Conservation (phyloP, 495 filamentous ascomycete genomes). For the Poronia punctata region DNA sequence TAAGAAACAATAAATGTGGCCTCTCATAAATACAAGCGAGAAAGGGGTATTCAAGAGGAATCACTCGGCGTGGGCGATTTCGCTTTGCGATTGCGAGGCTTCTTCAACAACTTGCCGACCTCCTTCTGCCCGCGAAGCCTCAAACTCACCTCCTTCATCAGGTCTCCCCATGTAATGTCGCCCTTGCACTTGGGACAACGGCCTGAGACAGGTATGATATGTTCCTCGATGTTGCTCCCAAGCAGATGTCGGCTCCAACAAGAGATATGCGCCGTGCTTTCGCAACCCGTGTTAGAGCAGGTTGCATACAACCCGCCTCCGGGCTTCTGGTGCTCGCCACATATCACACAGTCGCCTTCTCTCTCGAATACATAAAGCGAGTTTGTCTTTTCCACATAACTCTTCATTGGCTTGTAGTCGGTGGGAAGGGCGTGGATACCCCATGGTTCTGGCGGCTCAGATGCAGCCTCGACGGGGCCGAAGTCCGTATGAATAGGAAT, state of each 20-base stretch:
- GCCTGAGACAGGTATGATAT: conserved; percentile 61
- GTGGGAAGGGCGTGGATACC: conserved; percentile 55
- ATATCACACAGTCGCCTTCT: conserved; percentile 57
- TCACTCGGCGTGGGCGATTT: too few species aligned
- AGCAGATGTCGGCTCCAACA: conserved; percentile 70
- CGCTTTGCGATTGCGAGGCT: conserved; percentile 29
- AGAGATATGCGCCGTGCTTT: conserved; percentile 60
- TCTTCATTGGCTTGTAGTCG: conserved; percentile 57
- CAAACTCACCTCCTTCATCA: conserved; percentile 76
- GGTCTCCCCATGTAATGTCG: conserved; percentile 60
- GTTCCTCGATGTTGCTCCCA: conserved; percentile 30
- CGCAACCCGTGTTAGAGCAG: conserved; percentile 62
- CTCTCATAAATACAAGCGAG: too few species aligned
- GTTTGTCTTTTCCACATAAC: conserved; percentile 64
- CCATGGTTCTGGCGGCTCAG: conserved; percentile 18
- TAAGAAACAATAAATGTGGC: too few species aligned
- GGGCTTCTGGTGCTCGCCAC: conserved; percentile 41
- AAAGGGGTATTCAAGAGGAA: too few species aligned
- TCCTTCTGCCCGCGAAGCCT: conserved; percentile 61
- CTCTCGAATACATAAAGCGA: conserved; percentile 54
- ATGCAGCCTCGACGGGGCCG: conserved; percentile 10
- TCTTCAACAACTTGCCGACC: conserved; percentile 56
- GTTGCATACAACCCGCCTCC: conserved; percentile 52
- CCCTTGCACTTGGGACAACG: conserved; percentile 64
- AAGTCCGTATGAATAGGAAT: conserved; percentile 54